Percentiles rank a stretch among this genome's conserved stretches.
These are phyloP conservation scores for Prosopis cineraria DNA, from an alignment of 306 rosid genomes.

Conservation along the genomic window DNA sequence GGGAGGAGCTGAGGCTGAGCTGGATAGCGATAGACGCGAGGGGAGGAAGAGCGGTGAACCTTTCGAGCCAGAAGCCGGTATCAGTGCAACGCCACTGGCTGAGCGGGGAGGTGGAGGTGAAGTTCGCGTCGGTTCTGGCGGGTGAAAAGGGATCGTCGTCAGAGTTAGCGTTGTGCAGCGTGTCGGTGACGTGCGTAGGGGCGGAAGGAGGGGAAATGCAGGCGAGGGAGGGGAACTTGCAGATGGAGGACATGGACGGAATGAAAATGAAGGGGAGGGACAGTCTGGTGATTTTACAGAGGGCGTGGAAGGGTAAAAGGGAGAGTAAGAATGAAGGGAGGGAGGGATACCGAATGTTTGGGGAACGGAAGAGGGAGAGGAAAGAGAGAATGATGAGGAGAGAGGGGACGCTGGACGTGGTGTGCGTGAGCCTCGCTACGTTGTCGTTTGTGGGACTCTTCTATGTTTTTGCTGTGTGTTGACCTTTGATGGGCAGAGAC, in stretches of 20 bases:
- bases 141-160: constrained; percentile 51
- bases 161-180: constrained; percentile 54
- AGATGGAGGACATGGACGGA: constrained; percentile 81
- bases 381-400: constrained; percentile 49
- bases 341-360: constrained; percentile 40
- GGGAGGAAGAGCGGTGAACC: constrained; percentile 58
- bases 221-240: constrained; percentile 67
- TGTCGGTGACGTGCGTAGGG: constrained; percentile 51
- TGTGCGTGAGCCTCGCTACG: constrained; percentile 51
- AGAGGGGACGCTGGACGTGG: constrained; percentile 61
- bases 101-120: constrained; percentile 66
- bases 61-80: constrained; percentile 66
- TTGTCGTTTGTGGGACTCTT: constrained; percentile 31
- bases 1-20: constrained; percentile 50
- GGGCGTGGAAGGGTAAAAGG: constrained; percentile 50
- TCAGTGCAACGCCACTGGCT: constrained; percentile 69
- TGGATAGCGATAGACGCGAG: constrained; percentile 68
- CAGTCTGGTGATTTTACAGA: constrained; percentile 62
- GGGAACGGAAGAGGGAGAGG: constrained; percentile 49
- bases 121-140: constrained; percentile 42
- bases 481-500: neutral
- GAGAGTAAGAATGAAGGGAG: constrained; percentile 28
- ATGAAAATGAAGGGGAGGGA: constrained; percentile 61
- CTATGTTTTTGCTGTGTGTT: constrained; percentile 29
- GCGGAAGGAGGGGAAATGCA: constrained; percentile 46